phyloP scores from a whole-genome alignment of 495 filamentous ascomycete species.

The Penicillium crystallinum region DNA sequence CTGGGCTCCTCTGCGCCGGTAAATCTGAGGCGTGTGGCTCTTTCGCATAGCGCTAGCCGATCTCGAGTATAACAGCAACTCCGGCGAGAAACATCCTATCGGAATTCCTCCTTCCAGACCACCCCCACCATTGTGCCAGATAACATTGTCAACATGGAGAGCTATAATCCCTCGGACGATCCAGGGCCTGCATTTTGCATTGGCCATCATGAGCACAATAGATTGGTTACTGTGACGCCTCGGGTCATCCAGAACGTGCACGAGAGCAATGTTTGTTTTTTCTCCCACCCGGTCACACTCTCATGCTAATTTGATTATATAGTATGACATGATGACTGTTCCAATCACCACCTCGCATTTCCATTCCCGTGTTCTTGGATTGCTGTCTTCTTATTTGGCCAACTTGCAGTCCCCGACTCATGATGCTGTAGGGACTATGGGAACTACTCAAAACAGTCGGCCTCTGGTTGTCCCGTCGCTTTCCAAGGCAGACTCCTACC shows the following conservation, averaged over 20 bases:
- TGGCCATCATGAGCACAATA: slow-evolving; percentile 75
- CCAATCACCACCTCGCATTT: slow-evolving; percentile 84
- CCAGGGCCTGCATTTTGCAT: slow-evolving; percentile 65
- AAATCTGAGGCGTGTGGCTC: not conserved
- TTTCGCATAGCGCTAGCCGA: not conserved
- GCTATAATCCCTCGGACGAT: slow-evolving; percentile 45
- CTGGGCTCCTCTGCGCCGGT: not conserved
- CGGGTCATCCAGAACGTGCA: slow-evolving; percentile 63
- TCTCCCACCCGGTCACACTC: not conserved
- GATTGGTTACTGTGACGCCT: slow-evolving; percentile 55
- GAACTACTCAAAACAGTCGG: slow-evolving; percentile 33
- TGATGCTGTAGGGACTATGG: slow-evolving; percentile 32
- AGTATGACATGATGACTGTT: slow-evolving; percentile 93
- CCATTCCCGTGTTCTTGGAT: slow-evolving; percentile 63
- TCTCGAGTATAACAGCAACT: not conserved
- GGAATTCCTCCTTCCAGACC: slow-evolving; percentile 8
- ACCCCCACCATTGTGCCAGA: slow-evolving; percentile 8
- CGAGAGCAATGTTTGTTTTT: slow-evolving; percentile 44
- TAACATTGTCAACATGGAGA: slow-evolving; percentile 35
- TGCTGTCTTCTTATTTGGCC: slow-evolving; percentile 55
- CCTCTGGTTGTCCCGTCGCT: slow-evolving; percentile 64
- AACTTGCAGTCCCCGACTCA: slow-evolving; percentile 25
- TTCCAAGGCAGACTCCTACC: slow-evolving; percentile 63
- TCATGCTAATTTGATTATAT: slow-evolving; percentile 8
- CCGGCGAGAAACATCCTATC: not conserved